phyloP scores from a whole-genome alignment of 116 monocot species.

The Zostera marina region DNA sequence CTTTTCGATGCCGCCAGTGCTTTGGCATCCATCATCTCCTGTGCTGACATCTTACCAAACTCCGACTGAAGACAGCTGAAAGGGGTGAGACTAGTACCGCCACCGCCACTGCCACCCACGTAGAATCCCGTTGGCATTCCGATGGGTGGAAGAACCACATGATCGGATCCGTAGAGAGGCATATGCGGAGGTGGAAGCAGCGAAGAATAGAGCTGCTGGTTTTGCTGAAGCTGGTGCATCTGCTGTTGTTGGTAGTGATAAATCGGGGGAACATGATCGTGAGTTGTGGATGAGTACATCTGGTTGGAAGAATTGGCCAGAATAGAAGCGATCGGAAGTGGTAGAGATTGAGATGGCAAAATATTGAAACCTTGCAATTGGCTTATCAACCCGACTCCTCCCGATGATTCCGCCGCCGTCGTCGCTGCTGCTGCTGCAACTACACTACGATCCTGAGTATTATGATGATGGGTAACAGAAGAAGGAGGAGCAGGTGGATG shows the following conservation, averaged over 20 bases:
- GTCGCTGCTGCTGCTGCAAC: neutral
- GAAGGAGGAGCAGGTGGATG: neutral
- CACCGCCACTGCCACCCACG: constrained; percentile 5
- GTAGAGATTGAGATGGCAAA: constrained; percentile 11
- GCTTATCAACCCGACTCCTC: constrained; percentile 8
- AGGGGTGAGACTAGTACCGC: constrained; percentile 2
- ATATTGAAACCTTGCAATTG: neutral
- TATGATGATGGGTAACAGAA: neutral
- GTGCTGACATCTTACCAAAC: constrained; percentile 74
- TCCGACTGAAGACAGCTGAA: constrained; percentile 28
- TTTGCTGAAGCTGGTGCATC: constrained; percentile 1
- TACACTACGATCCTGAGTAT: neutral
- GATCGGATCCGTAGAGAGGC: too few relatives aligned
- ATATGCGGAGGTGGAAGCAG: constrained; percentile 1
- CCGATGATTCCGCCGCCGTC: constrained; percentile 4
- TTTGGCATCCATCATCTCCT: constrained; percentile 98
- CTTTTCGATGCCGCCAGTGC: constrained; percentile 88
- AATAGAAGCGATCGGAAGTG: neutral
- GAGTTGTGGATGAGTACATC: neutral
- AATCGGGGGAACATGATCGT: neutral
- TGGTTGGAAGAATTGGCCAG: constrained; percentile 3
- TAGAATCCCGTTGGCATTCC: constrained; percentile 10
- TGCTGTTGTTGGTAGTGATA: neutral
- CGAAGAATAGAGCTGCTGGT: constrained; percentile 1
- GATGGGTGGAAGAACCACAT: neutral